phyloP scores from a whole-genome alignment of 352 stramenopile species.

The Blastocystis sp. region DNA sequence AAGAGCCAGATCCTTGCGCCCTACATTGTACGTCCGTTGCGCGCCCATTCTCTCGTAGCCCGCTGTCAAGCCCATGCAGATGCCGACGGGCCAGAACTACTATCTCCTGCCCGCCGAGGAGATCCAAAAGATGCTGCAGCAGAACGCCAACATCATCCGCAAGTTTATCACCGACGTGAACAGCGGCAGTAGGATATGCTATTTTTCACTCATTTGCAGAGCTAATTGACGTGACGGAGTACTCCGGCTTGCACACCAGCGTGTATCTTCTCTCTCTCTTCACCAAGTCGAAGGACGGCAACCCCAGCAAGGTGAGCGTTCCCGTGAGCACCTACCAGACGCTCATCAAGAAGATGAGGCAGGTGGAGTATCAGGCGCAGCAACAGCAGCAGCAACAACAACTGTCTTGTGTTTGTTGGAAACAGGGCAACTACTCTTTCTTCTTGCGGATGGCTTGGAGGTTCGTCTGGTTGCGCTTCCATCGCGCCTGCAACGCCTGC shows the following conservation, averaged over 20 bases:
- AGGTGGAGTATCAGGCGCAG: slow-evolving; percentile 43
- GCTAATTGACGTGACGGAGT: slow-evolving; percentile 61
- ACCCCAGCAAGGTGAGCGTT: not conserved
- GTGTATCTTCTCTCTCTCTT: slow-evolving; percentile 55
- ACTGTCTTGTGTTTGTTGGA: slow-evolving; percentile 37
- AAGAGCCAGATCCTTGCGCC: not conserved
- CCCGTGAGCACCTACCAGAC: slow-evolving; percentile 38
- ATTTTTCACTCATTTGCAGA: not conserved
- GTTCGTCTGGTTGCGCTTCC: slow-evolving; percentile 1
- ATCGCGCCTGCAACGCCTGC: slow-evolving; percentile 17
- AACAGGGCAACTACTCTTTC: not conserved
- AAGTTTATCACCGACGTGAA: slow-evolving; percentile 62
- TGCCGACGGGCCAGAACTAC: slow-evolving; percentile 2
- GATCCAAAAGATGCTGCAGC: slow-evolving; percentile 66
- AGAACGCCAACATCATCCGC: slow-evolving; percentile 53
- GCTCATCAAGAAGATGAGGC: slow-evolving; percentile 61
- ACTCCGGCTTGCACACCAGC: slow-evolving; percentile 52
- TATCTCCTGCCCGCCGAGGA: slow-evolving; percentile 35
- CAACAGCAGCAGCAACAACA: slow-evolving; percentile 33
- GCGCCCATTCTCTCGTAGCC: not conserved
- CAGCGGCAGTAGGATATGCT: slow-evolving; percentile 22
- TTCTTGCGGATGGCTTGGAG: not conserved
- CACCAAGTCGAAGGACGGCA: slow-evolving; percentile 11
- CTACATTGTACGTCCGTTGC: not conserved
- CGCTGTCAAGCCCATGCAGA: slow-evolving; percentile 3